phyloP scores from a whole-genome alignment of 768 basidiomycete species.

The Cystofilobasidium bisporidii region DNA sequence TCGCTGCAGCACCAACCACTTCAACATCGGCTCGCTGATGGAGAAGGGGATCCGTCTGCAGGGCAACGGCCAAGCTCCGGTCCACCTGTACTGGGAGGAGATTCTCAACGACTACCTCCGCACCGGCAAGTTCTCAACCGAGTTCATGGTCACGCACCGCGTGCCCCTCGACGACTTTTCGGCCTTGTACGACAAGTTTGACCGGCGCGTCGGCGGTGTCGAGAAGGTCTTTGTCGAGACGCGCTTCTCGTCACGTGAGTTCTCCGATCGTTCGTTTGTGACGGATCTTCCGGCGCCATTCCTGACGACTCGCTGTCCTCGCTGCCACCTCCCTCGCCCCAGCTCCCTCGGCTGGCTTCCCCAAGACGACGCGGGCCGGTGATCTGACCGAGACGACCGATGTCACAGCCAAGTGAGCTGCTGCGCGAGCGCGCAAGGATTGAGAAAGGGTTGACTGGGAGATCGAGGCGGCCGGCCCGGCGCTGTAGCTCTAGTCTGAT shows the following conservation, averaged over 20 bases:
- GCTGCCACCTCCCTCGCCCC: too few species aligned
- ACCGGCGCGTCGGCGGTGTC: slow-evolving; percentile 51
- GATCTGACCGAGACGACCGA: slow-evolving; percentile 37
- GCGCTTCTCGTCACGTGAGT: slow-evolving; percentile 40
- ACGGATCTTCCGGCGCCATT: neutral
- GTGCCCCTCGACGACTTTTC: slow-evolving; percentile 56
- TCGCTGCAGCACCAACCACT: slow-evolving; percentile 7
- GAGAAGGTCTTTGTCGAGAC: slow-evolving; percentile 70
- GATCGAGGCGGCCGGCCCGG: too few species aligned
- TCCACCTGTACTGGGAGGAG: slow-evolving; percentile 64
- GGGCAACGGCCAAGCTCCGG: slow-evolving; percentile 47
- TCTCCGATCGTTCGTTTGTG: neutral
- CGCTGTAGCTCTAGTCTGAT: too few species aligned
- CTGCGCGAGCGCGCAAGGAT: neutral
- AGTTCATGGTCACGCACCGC: slow-evolving; percentile 40
- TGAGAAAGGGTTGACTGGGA: neutral
- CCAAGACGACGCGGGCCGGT: slow-evolving; percentile 48
- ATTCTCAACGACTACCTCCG: slow-evolving; percentile 57
- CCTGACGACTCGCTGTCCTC: neutral
- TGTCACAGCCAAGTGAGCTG: neutral
- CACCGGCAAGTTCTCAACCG: slow-evolving; percentile 47
- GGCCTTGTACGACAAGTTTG: slow-evolving; percentile 54
- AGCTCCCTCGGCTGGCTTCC: slow-evolving; percentile 48
- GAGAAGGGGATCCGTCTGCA: slow-evolving; percentile 6
- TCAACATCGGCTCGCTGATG: slow-evolving; percentile 4